phyloP scores from a whole-genome alignment of 768 basidiomycete genomes.

The Glaciozyma martinii region DNA sequence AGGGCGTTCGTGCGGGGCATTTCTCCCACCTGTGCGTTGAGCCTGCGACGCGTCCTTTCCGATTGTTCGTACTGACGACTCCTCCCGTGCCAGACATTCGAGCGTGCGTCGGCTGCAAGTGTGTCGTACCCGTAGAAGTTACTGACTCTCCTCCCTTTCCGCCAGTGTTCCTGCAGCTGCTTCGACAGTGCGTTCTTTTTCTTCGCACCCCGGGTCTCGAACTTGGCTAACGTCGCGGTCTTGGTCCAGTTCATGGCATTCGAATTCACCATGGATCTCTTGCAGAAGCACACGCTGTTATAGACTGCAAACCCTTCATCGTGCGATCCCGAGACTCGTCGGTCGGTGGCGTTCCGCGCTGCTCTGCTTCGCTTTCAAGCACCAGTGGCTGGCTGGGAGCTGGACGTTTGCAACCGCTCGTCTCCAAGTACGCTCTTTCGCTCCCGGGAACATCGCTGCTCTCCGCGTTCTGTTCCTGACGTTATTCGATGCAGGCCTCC shows the following conservation, averaged over 20 bases:
- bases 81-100: constrained; percentile 10
- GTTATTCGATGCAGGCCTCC: background rate
- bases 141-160: background rate
- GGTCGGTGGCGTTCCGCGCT: background rate
- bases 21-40: constrained; percentile 33
- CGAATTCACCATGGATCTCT: constrained; percentile 33
- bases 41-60: too few species aligned
- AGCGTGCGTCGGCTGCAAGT: constrained; percentile 4
- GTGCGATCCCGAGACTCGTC: too few species aligned
- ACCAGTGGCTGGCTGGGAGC: background rate
- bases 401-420: background rate
- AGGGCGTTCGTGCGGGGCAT: constrained; percentile 35
- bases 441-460: background rate
- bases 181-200: constrained; percentile 11
- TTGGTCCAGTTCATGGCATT: constrained; percentile 32
- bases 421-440: background rate
- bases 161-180: constrained; percentile 29
- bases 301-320: background rate
- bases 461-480: background rate
- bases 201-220: accelerated
- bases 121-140: accelerated
- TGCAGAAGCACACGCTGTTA: constrained; percentile 21
- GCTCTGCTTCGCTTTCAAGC: background rate
- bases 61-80: background rate
- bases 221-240: background rate